These are phyloP conservation scores for Teratosphaeria nubilosa DNA, from an alignment of 2,329 filamentous ascomycete species.

Conservation along the genomic window DNA sequence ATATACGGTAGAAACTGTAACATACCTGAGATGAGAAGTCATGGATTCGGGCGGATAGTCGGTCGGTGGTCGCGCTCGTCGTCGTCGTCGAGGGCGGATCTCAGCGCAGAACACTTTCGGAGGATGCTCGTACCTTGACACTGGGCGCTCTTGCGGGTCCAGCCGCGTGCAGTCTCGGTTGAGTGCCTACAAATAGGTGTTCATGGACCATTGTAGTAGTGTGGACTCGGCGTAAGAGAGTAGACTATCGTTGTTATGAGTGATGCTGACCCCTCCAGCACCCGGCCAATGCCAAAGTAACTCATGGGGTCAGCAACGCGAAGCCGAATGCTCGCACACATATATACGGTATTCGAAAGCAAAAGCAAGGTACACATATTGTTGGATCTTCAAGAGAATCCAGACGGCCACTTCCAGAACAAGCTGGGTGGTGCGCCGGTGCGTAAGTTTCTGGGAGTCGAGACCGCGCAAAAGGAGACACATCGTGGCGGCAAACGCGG, in stretches of 20 bases:
- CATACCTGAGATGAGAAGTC: not conserved
- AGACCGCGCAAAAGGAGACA: not conserved
- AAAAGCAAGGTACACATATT: no score
- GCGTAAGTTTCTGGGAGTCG: not conserved
- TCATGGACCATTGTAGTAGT: not conserved
- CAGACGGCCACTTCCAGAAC: not conserved
- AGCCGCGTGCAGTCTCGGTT: not conserved
- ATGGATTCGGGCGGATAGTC: no score
- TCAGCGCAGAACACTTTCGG: not conserved
- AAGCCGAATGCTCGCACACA: not conserved
- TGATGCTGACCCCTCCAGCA: not conserved
- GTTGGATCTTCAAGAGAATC: not conserved
- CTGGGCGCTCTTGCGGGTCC: not conserved
- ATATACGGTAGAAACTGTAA: not conserved
- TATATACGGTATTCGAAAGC: not conserved
- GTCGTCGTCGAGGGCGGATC: no score
- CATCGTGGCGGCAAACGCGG: not conserved
- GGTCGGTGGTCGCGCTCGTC: no score
- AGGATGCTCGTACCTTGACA: not conserved
- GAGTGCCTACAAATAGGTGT: not conserved
- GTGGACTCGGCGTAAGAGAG: not conserved
- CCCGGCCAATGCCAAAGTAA: not conserved
- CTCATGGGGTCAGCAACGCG: not conserved
- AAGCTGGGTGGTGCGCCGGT: not conserved
- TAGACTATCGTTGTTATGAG: no score